Conservation (phyloP, 441 rosid species). For the Jatropha multifida region DNA sequence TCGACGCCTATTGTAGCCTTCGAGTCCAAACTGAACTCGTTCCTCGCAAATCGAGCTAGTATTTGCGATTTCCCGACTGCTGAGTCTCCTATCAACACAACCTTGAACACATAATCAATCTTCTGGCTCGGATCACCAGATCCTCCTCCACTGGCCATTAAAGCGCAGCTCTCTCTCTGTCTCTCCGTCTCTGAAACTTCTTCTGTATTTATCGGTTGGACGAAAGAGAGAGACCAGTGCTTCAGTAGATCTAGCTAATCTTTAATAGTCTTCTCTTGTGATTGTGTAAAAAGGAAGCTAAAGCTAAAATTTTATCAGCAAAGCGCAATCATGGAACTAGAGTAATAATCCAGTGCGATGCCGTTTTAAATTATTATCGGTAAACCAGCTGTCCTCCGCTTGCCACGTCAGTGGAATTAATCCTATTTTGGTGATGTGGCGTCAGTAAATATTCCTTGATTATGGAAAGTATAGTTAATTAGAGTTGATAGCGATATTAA, state of each 20-base stretch:
- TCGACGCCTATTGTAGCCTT: conserved; percentile 66
- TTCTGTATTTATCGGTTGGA: too few relatives aligned
- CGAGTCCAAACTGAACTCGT: conserved; percentile 53
- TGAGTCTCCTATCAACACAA: conserved; percentile 59
- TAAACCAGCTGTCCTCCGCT: neutral
- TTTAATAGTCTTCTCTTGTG: conserved; percentile 4
- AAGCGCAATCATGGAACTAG: neutral
- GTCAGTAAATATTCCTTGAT: too few relatives aligned
- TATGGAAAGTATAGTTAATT: too few relatives aligned
- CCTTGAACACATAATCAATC: conserved; percentile 84
- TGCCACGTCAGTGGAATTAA: neutral
- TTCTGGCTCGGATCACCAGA: conserved; percentile 70
- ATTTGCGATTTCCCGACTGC: conserved; percentile 63
- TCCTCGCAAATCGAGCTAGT: conserved; percentile 51
- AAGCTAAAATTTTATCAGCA: neutral
- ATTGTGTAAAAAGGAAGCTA: neutral
- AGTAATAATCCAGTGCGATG: neutral
- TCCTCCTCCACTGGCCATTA: conserved; percentile 65
- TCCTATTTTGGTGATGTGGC: neutral
- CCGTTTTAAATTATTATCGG: neutral
- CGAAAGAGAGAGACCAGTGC: neutral
- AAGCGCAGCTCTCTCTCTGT: neutral
- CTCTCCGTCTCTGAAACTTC: neutral
- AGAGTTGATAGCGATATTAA: neutral
- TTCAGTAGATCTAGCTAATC: neutral